Evolutionary conservation across 169 alveolate genomes (phyloP).

Genomic region (Eimeria zaria): DNA sequence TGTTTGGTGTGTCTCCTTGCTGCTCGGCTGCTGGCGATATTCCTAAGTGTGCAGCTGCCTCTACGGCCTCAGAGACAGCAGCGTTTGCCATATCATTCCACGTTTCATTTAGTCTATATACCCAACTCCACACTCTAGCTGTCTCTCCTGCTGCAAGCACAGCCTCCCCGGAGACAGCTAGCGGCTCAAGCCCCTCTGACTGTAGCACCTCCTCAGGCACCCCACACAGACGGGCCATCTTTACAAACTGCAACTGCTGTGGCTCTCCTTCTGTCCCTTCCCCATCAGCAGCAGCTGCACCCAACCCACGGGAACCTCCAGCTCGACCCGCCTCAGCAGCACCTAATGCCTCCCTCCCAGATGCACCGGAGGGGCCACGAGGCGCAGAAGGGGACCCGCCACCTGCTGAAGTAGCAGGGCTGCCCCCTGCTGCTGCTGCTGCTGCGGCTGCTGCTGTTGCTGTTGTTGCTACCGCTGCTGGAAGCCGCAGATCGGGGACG

Average conservation of each 20-base stretch:
- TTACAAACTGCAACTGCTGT: constrained; percentile 17
- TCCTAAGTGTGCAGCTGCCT: not conserved
- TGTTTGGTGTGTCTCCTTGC: no score
- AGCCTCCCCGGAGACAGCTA: constrained; percentile 85
- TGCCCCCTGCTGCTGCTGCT: constrained; percentile 2
- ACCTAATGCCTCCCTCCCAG: no score
- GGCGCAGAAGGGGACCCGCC: constrained; percentile 1
- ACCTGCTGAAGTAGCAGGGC: not conserved
- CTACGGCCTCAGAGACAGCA: not conserved
- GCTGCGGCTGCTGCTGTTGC: not conserved
- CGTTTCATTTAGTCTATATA: constrained; percentile 83
- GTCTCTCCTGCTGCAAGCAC: constrained; percentile 88
- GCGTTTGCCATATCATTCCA: constrained; percentile 75
- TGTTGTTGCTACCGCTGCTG: not conserved
- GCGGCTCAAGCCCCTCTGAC: constrained; percentile 72
- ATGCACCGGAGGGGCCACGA: no score
- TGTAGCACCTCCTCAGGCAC: constrained; percentile 63
- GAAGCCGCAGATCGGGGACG: constrained; percentile 32
- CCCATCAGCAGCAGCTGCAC: not conserved
- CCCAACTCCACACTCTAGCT: constrained; percentile 88
- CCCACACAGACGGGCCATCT: constrained; percentile 74
- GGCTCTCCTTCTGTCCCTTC: not conserved
- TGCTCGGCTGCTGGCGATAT: no score
- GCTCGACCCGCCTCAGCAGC: no score
- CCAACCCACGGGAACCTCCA: no score